Percentiles rank a stretch among this genome's conserved stretches.
Evolutionary conservation across 352 stramenopile species (phyloP).

Genomic region (Pythium aphanidermatum): DNA sequence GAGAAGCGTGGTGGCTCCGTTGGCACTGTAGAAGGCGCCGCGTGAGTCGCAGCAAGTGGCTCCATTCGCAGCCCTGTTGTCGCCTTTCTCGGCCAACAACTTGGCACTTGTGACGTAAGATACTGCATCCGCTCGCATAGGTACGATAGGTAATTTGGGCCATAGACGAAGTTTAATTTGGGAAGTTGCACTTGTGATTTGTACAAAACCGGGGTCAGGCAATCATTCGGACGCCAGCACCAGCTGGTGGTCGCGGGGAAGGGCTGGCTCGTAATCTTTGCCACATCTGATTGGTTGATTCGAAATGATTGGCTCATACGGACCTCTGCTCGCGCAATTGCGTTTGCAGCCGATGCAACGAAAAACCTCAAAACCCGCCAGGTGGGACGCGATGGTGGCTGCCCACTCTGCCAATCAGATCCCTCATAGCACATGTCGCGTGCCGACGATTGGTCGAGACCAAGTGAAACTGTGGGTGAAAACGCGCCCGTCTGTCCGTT

Average conservation of each 20-base stretch:
- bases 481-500: too few species aligned
- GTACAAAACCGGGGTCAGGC: constrained; percentile 3
- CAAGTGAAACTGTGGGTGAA: too few species aligned
- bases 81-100: constrained; percentile 5
- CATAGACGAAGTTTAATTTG: neutral
- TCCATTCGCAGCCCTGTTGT: constrained; percentile 22
- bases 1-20: constrained; percentile 51
- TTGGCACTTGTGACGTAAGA: neutral
- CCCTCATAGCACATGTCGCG: too few species aligned
- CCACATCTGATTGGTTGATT: constrained; percentile 8
- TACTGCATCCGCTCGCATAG: neutral
- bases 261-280: constrained; percentile 17
- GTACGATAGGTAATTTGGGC: neutral
- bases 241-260: neutral
- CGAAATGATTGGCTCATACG: constrained; percentile 26
- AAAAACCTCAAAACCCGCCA: neutral
- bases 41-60: constrained; percentile 5
- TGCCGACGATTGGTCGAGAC: too few species aligned
- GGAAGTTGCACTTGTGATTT: neutral
- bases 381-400: too few species aligned
- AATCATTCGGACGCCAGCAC: constrained; percentile 8
- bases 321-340: neutral
- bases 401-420: too few species aligned
- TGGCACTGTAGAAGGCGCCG: neutral
- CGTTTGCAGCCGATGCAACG: neutral